Percentiles rank a stretch among this genome's conserved stretches.
Evolutionary conservation across 495 filamentous ascomycete species (phyloP).

Genomic region (Penicillium atrosanguineum): DNA sequence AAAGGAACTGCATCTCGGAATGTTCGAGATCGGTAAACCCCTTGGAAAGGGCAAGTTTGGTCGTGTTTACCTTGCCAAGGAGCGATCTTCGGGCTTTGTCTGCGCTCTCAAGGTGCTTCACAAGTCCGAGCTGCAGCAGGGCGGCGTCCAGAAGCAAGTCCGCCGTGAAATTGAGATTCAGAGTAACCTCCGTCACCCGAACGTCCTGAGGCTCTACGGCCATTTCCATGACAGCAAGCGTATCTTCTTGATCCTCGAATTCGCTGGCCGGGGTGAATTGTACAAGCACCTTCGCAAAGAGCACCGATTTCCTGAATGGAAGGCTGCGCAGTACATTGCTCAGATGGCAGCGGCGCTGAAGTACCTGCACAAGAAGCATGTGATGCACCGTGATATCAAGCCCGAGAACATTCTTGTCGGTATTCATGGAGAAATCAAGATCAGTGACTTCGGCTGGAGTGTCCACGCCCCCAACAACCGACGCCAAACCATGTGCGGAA

Average conservation of each 20-base stretch:
- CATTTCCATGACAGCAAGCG: conserved; percentile 98
- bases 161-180: conserved; percentile 98
- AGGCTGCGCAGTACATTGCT: conserved; percentile 95
- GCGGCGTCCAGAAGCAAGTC: conserved; percentile 94
- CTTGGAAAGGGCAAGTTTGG: conserved; percentile 98
- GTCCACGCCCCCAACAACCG: conserved; percentile 96
- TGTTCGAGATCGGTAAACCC: conserved; percentile 98
- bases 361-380: conserved; percentile 95
- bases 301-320: conserved; percentile 88
- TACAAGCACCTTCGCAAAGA: conserved; percentile 95
- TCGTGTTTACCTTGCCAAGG: conserved; percentile 90
- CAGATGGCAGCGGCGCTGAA: conserved; percentile 93
- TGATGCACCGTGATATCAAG: conserved; percentile 99
- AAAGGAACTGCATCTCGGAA: conserved; percentile 87
- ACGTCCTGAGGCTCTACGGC: conserved; percentile 89
- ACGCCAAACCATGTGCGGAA: conserved; percentile 94
- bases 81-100: conserved; percentile 84
- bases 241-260: conserved; percentile 94
- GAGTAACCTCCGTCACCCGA: conserved; percentile 91
- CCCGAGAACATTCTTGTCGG: conserved; percentile 98
- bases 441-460: conserved; percentile 98
- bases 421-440: conserved; percentile 97
- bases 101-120: conserved; percentile 96
- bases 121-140: conserved; percentile 89
- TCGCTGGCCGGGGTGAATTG: conserved; percentile 90